Percentiles rank a stretch among this genome's conserved stretches.
Evolutionary conservation across 805 yeast genomes (phyloP).

Genomic region (Saccharomycopsis microspora): DNA sequence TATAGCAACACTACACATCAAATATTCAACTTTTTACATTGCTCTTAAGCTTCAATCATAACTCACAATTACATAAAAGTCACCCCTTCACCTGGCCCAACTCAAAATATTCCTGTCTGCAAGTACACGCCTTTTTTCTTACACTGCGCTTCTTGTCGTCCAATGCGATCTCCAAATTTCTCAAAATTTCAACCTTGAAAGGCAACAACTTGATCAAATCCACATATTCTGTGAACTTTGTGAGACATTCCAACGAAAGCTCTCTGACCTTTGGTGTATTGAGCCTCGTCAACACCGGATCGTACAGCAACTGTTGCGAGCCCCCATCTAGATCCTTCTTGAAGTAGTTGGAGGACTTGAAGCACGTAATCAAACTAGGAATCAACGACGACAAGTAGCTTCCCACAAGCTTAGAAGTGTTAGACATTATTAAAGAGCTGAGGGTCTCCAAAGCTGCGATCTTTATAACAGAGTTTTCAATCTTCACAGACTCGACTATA

Average conservation of each 20-base stretch:
- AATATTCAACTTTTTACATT: too few relatives aligned
- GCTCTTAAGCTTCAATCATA: too few relatives aligned
- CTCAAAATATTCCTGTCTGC: slow-evolving; percentile 70
- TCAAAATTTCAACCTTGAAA: slow-evolving; percentile 38
- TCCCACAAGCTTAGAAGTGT: slow-evolving; percentile 39
- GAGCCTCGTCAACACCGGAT: slow-evolving; percentile 17
- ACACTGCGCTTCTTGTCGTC: slow-evolving; percentile 70
- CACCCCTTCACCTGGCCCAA: slow-evolving; percentile 6
- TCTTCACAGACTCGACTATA: slow-evolving; percentile 48
- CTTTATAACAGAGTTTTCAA: slow-evolving; percentile 37
- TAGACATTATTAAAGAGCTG: slow-evolving; percentile 37
- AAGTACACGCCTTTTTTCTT: slow-evolving; percentile 65
- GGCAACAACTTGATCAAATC: slow-evolving; percentile 35
- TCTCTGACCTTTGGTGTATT: slow-evolving; percentile 42
- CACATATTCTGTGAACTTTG: slow-evolving; percentile 30
- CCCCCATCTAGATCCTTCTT: slow-evolving; percentile 11
- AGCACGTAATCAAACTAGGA: slow-evolving; percentile 37
- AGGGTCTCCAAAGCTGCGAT: slow-evolving; percentile 53
- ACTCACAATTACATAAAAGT: too few relatives aligned
- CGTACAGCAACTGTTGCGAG: slow-evolving; percentile 12
- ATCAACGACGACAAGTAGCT: slow-evolving; percentile 46
- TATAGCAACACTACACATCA: too few relatives aligned
- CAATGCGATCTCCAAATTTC: slow-evolving; percentile 37
- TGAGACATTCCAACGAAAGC: slow-evolving; percentile 46
- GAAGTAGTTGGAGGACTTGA: slow-evolving; percentile 16